Evolutionary conservation across 1,139 yeast genomes (phyloP).

Genomic region (Blastobotrys apis): DNA sequence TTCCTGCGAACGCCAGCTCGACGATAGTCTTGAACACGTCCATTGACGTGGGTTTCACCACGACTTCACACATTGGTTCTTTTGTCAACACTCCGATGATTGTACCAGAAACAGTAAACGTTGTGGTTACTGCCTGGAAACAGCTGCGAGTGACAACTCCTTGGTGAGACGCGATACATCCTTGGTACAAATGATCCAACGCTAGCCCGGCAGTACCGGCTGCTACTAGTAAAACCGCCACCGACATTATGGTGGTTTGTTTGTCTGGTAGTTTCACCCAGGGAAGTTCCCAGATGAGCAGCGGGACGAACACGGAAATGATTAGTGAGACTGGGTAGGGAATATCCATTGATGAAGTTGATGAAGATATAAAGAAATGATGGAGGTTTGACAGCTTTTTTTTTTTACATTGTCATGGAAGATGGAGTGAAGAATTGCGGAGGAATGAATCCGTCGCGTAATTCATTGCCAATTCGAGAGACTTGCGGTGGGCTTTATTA

Average conservation of each 20-base stretch:
- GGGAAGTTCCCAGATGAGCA: neutral
- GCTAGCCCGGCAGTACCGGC: neutral
- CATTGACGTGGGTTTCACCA: conserved; percentile 1
- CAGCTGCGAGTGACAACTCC: neutral
- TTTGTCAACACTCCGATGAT: neutral
- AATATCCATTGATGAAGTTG: too few species aligned
- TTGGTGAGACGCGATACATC: neutral
- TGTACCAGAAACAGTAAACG: neutral
- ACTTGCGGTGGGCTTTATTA: too few species aligned
- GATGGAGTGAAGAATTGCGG: too few species aligned
- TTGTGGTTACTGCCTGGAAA: neutral
- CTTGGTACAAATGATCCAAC: neutral
- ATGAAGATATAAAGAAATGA: too few species aligned
- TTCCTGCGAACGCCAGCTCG: neutral
- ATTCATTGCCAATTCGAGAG: too few species aligned
- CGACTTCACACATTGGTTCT: neutral
- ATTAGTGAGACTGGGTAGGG: neutral
- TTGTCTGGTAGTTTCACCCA: neutral
- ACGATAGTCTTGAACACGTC: neutral
- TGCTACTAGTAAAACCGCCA: neutral
- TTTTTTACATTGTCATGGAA: too few species aligned
- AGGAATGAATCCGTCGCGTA: too few species aligned
- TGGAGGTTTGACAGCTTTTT: too few species aligned
- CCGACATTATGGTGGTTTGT: neutral
- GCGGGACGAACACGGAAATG: neutral